These are phyloP conservation scores for Acanthamoeba lenticulata DNA, from an alignment of 208 protist genomes.

Conservation along the genomic window DNA sequence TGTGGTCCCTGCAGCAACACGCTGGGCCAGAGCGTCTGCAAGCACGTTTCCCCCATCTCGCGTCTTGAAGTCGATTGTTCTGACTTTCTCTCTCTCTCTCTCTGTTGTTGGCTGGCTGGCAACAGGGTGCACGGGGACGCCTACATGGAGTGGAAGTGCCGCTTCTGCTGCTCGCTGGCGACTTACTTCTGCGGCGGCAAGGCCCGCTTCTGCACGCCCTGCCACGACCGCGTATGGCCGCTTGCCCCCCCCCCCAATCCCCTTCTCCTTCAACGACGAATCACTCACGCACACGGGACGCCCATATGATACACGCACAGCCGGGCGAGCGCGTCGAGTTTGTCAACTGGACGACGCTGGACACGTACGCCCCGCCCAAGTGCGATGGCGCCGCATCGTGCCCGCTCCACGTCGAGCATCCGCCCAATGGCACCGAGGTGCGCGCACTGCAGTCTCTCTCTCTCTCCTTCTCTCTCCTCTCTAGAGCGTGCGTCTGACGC, in stretches of 20 bases:
- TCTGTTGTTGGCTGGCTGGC: background rate
- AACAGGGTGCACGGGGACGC: slow-evolving; percentile 39
- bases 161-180: slow-evolving; percentile 61
- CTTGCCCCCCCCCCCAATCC: too few species aligned
- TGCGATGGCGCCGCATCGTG: background rate
- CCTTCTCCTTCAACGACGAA: too few species aligned
- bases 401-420: background rate
- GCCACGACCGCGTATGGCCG: too few species aligned
- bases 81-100: too few species aligned
- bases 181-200: slow-evolving; percentile 55
- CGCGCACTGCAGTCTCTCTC: too few species aligned
- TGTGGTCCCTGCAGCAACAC: slow-evolving; percentile 44
- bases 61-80: too few species aligned
- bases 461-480: background rate
- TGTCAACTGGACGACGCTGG: background rate
- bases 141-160: slow-evolving; percentile 67
- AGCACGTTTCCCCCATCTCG: background rate
- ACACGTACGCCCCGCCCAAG: background rate
- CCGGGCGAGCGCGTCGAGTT: background rate
- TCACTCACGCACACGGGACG: too few species aligned
- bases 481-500: background rate
- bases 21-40: background rate
- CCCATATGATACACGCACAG: too few species aligned
- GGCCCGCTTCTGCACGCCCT: slow-evolving; percentile 39
- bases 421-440: background rate